A percentile compares a stretch with the other conserved stretches of the same genome.
Conservation (phyloP, 2,329 filamentous ascomycete genomes). For the Lachnum nothofagi region DNA sequence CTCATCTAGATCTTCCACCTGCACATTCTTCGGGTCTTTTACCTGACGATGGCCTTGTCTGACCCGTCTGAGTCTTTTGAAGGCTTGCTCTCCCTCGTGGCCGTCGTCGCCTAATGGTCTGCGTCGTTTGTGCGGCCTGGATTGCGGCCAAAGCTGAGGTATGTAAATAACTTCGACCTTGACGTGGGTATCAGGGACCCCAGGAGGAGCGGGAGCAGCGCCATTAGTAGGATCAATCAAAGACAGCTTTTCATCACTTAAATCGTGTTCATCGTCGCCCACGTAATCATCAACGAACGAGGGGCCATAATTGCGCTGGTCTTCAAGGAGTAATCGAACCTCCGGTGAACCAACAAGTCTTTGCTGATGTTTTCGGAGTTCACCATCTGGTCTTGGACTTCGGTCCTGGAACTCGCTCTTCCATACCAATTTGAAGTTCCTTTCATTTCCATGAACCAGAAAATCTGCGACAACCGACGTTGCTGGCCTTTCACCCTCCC, state of each 20-base stretch:
- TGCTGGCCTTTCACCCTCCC: not conserved
- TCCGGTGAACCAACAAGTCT: too few species aligned
- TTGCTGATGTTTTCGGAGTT: not conserved
- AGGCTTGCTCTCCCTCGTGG: not conserved
- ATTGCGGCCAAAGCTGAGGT: not conserved
- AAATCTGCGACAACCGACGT: conserved; percentile 4
- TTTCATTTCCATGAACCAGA: not conserved
- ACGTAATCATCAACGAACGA: too few species aligned
- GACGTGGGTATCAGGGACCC: not conserved
- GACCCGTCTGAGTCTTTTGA: not conserved
- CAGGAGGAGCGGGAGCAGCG: not conserved
- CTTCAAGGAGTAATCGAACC: not conserved
- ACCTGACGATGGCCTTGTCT: not conserved
- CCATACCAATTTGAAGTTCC: not conserved
- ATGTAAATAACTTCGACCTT: not conserved
- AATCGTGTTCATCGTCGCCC: not conserved
- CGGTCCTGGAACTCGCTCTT: not conserved
- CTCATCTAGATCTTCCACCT: not conserved
- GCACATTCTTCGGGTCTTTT: not conserved
- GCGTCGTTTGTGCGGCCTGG: not conserved
- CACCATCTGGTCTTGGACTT: not conserved
- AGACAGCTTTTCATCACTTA: not conserved
- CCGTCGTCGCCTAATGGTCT: not conserved
- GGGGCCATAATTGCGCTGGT: too few species aligned
- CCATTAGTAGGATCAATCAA: not conserved